Evolutionary conservation across 352 stramenopile species (phyloP).

Genomic region (Globisporangium middletonii): DNA sequence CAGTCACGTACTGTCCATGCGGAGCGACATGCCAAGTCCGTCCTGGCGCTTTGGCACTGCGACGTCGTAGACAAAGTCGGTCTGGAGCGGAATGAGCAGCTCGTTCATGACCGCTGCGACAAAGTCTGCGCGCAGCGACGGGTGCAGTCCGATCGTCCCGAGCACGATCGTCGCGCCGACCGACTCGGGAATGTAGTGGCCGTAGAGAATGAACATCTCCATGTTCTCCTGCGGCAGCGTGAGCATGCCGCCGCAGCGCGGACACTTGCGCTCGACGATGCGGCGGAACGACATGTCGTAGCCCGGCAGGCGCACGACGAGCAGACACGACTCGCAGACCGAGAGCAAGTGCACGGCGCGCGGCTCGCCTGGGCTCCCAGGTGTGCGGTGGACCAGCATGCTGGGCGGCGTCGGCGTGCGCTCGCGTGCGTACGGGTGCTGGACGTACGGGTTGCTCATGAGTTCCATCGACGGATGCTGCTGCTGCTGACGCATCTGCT

Average conservation of each 20-base stretch:
- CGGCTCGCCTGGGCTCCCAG: slow-evolving; percentile 11
- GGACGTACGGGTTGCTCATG: slow-evolving; percentile 10
- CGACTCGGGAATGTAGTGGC: slow-evolving; percentile 68
- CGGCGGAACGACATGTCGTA: slow-evolving; percentile 81
- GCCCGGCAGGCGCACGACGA: slow-evolving; percentile 57
- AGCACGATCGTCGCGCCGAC: slow-evolving; percentile 61
- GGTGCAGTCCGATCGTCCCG: slow-evolving; percentile 61
- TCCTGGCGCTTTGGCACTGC: slow-evolving; percentile 73
- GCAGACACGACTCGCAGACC: slow-evolving; percentile 67
- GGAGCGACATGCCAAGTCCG: slow-evolving; percentile 78
- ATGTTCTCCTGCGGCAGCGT: slow-evolving; percentile 74
- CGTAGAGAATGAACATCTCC: slow-evolving; percentile 87
- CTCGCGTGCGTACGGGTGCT: slow-evolving; percentile 12
- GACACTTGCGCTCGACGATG: slow-evolving; percentile 75
- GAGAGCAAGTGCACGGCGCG: slow-evolving; percentile 58
- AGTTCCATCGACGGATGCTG: slow-evolving; percentile 12
- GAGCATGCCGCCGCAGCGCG: slow-evolving; percentile 49
- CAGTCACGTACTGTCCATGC: slow-evolving; percentile 67
- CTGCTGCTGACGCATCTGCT: slow-evolving; percentile 2
- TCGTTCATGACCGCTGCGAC: slow-evolving; percentile 83
- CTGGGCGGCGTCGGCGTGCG: slow-evolving; percentile 14
- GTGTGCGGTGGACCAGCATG: slow-evolving; percentile 8
- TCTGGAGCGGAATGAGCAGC: slow-evolving; percentile 69
- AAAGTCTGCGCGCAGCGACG: slow-evolving; percentile 71
- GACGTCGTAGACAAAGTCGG: slow-evolving; percentile 80